Conservation (phyloP, 1,284 basidiomycete species). For the Xerocomus amazonicus region DNA sequence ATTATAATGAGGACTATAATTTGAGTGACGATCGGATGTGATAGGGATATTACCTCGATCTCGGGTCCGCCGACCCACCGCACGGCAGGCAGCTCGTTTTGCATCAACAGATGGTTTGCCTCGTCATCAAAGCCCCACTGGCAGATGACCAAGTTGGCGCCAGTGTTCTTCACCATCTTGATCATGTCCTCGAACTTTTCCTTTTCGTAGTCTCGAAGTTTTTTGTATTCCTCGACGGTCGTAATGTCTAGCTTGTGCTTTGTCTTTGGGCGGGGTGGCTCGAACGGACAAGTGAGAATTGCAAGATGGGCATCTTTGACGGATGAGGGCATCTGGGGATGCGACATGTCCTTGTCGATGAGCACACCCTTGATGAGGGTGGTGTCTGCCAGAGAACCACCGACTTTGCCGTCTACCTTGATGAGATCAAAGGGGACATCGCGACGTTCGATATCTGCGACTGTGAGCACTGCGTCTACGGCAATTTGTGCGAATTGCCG, state of each 20-base stretch:
- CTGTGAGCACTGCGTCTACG: conserved; percentile 92
- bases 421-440: conserved; percentile 99
- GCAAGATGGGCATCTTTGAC: conserved; percentile 91
- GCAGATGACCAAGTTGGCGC: conserved; percentile 97
- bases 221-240: conserved; percentile 96
- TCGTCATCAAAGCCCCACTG: conserved; percentile 99
- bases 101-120: conserved; percentile 97
- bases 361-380: conserved; percentile 92
- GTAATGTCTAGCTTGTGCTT: conserved; percentile 99
- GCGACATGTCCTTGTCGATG: conserved; percentile 99
- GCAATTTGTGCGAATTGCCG: conserved; percentile 96
- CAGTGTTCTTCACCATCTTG: conserved; percentile 94
- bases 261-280: conserved; percentile 97
- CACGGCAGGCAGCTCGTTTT: conserved; percentile 97
- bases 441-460: conserved; percentile 91
- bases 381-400: conserved; percentile 94
- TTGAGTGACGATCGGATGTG: neutral
- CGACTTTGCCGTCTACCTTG: conserved; percentile 99
- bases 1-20: conserved; percentile 1
- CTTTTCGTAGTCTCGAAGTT: conserved; percentile 92
- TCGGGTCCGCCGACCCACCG: conserved; percentile 99
- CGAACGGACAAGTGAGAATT: conserved; percentile 98
- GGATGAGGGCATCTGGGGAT: conserved; percentile 93
- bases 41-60: conserved; percentile 72
- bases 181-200: conserved; percentile 98